Base-by-base conservation (phyloP, 2,329 filamentous ascomycete genomes). In the Tolypocladium guangdongense region DNA sequence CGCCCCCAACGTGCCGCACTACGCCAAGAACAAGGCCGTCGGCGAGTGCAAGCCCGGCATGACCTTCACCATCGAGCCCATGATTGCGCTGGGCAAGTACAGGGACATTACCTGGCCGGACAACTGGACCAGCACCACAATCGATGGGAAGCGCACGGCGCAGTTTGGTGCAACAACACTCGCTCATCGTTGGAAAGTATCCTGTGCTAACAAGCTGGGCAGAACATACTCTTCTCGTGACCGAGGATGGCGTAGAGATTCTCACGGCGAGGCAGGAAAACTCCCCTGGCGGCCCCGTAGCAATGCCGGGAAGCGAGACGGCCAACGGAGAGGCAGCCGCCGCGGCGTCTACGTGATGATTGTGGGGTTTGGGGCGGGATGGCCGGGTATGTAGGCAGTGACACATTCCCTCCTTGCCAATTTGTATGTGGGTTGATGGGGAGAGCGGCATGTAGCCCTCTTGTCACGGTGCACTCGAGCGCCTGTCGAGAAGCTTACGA, bases 21-120 rank as follows among this genome's bases (percentile, higher is more conserved):
- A 99, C 66, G 92, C 86, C 54, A 97, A 96, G 78, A 99, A 97
- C 74, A 99, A 97, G 81, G 90, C 92, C 0, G 87, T 96, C 1
- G 93, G 93, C 49, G 84, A 88, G 62, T 93, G 91, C 56, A 96
- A 96, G 74, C 86, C 89, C 0, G 93, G 93, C 52, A 96, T 97
- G 90, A 96, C 90, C 59, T 99, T 99, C 65, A 99, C 93, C 0
- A 99, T 99, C 57, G 93, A 99, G 74, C 93, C 93, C 18, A 99
- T 99, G 93, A 91, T 99, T 67, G 90, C 90, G 41, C 71, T 96
- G 53, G 93, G 93, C 55, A 91, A 88, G 56, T 88, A 96, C 71
- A 83, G 83, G 58, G 93, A 99, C 66, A 87, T 93, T 68, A 97
- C 90, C 0, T 99, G 93, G 93, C 93, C 93, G 0, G 93, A 99